Conservation (phyloP, 306 rosid species). For the Fragaria nilgerrensis region DNA sequence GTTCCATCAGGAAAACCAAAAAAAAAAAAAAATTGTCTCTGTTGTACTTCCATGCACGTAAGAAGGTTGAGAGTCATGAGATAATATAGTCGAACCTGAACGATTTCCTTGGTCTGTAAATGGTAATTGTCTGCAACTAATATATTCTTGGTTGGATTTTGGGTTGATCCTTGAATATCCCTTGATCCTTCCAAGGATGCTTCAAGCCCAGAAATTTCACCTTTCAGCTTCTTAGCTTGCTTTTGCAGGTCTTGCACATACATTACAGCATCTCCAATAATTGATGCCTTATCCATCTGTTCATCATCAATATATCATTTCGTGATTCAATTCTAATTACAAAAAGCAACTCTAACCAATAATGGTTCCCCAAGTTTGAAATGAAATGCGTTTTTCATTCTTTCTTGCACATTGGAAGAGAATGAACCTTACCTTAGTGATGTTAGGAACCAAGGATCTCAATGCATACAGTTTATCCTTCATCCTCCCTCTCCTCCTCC, state of each 20-base stretch:
- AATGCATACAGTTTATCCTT: slow-evolving; percentile 90
- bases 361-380: background rate
- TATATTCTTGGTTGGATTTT: slow-evolving; percentile 34
- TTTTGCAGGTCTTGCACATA: slow-evolving; percentile 67
- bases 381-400: background rate
- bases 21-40: too few species aligned
- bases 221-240: slow-evolving; percentile 63
- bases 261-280: slow-evolving; percentile 79
- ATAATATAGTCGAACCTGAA: slow-evolving; percentile 46
- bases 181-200: slow-evolving; percentile 47
- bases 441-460: slow-evolving; percentile 84
- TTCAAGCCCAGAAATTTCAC: slow-evolving; percentile 69
- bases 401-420: background rate
- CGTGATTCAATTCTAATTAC: background rate
- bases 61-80: background rate
- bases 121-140: slow-evolving; percentile 14
- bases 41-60: background rate
- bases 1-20: too few species aligned
- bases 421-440: slow-evolving; percentile 48
- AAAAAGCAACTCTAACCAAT: background rate
- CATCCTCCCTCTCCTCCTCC: slow-evolving; percentile 75
- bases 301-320: background rate
- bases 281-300: slow-evolving; percentile 97
- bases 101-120: slow-evolving; percentile 41
- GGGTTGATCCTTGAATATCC: slow-evolving; percentile 29